A percentile compares a stretch with the other conserved stretches of the same genome.
These are phyloP conservation scores for Nematodospora anomalae DNA, from an alignment of 1,139 yeast genomes.

Conservation along the genomic window DNA sequence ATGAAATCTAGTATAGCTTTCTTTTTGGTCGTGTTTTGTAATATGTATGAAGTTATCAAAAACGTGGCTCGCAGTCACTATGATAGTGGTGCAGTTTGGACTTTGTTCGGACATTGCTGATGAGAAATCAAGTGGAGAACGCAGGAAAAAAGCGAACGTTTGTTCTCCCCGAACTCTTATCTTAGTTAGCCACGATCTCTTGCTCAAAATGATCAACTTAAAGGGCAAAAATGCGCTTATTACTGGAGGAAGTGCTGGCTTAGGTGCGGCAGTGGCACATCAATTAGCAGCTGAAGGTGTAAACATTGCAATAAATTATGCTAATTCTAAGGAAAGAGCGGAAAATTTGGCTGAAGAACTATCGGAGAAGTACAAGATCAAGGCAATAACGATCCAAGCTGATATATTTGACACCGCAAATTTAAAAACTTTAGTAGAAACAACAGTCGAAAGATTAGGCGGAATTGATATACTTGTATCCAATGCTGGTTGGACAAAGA, in stretches of 20 bases:
- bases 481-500: conserved; percentile 40
- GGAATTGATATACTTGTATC: conserved; percentile 43
- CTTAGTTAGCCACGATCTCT: too few species aligned
- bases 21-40: too few species aligned
- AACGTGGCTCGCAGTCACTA: too few species aligned
- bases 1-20: too few species aligned
- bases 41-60: too few species aligned
- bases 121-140: too few species aligned
- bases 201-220: conserved; percentile 24
- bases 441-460: conserved; percentile 37
- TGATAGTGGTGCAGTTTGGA: too few species aligned
- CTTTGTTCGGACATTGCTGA: too few species aligned
- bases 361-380: conserved; percentile 16
- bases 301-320: conserved; percentile 23
- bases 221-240: conserved; percentile 19
- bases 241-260: conserved; percentile 24
- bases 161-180: too few species aligned
- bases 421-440: conserved; percentile 28
- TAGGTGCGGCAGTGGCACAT: conserved; percentile 19
- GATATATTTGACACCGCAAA: conserved; percentile 43
- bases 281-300: conserved; percentile 22
- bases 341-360: conserved; percentile 23
- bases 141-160: too few species aligned
- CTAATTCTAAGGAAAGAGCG: conserved; percentile 22
- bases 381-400: conserved; percentile 36